Percentiles rank a stretch among this genome's conserved stretches.
These are phyloP conservation scores for Crepidotus variabilis DNA, from an alignment of 768 basidiomycete species.

Conservation along the genomic window DNA sequence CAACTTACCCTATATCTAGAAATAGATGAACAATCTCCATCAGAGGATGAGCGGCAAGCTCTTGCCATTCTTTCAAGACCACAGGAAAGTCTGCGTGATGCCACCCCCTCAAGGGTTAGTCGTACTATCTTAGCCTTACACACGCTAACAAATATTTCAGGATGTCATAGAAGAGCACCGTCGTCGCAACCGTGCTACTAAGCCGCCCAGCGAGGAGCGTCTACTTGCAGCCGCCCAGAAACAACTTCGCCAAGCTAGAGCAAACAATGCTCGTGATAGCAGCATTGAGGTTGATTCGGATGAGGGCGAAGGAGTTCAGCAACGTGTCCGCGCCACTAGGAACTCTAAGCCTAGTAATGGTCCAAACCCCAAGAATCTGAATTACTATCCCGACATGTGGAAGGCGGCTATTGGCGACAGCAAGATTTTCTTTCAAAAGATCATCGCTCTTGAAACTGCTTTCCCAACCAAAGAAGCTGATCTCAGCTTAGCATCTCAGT, in stretches of 20 bases:
- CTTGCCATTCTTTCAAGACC: background rate
- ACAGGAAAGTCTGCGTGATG: background rate
- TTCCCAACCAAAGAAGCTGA: slow-evolving; percentile 4
- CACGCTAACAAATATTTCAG: background rate
- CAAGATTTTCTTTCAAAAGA: slow-evolving; percentile 1
- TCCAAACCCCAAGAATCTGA: background rate
- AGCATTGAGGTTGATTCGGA: too few relatives aligned
- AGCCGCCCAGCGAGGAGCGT: background rate
- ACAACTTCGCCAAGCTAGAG: background rate
- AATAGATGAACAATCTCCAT: slow-evolving; percentile 6
- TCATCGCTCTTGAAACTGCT: background rate
- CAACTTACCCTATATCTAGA: background rate
- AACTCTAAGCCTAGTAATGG: background rate
- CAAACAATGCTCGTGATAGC: too few relatives aligned
- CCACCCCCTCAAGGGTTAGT: background rate
- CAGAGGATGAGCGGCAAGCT: background rate
- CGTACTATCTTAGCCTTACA: background rate
- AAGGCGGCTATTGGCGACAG: background rate
- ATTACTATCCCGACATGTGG: slow-evolving; percentile 4
- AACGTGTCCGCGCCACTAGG: background rate
- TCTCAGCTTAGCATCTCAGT: background rate
- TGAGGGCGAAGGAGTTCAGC: background rate
- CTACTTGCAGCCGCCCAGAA: background rate
- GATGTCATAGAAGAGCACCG: slow-evolving; percentile 6
- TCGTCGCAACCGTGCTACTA: slow-evolving; percentile 3